A percentile compares a stretch with the other conserved stretches of the same genome.
phyloP scores from a whole-genome alignment of 371 early-diverging fungal species.

The Thermomucor indicae-seudaticae region DNA sequence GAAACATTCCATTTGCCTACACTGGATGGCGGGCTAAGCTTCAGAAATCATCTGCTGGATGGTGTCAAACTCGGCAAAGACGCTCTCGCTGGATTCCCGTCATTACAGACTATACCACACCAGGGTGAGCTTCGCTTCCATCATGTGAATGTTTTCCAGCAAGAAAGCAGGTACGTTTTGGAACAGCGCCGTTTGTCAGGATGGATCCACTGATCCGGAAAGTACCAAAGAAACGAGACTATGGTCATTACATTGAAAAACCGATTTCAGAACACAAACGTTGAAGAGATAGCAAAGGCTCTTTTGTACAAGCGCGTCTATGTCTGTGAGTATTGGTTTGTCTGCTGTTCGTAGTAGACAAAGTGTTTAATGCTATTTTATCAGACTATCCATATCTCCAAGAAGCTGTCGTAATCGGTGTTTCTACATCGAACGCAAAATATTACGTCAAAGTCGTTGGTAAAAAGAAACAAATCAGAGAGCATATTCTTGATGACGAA shows the following conservation, averaged over 20 bases:
- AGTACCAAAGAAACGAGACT: slow-evolving; percentile 79
- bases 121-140: slow-evolving; percentile 65
- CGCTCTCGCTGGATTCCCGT: slow-evolving; percentile 89
- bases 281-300: slow-evolving; percentile 44
- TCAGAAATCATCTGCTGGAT: slow-evolving; percentile 61
- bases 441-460: slow-evolving; percentile 55
- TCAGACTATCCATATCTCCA: slow-evolving; percentile 82
- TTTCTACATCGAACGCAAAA: slow-evolving; percentile 65
- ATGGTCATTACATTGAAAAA: slow-evolving; percentile 70
- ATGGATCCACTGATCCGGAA: no score
- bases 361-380: slow-evolving; percentile 1
- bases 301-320: slow-evolving; percentile 59
- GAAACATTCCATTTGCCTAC: slow-evolving; percentile 50
- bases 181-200: no score
- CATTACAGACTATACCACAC: slow-evolving; percentile 75
- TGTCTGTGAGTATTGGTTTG: slow-evolving; percentile 35
- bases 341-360: background rate
- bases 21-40: slow-evolving; percentile 41
- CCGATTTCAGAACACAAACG: slow-evolving; percentile 39
- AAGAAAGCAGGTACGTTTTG: slow-evolving; percentile 54
- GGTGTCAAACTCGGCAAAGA: slow-evolving; percentile 67
- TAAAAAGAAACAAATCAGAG: slow-evolving; percentile 30
- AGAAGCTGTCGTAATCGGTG: slow-evolving; percentile 74
- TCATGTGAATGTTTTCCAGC: slow-evolving; percentile 83
- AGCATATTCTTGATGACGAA: slow-evolving; percentile 49